A percentile compares a stretch with the other conserved stretches of the same genome.
Conservation (phyloP, 2,329 filamentous ascomycete species). For the Ophiostoma angusticollis region DNA sequence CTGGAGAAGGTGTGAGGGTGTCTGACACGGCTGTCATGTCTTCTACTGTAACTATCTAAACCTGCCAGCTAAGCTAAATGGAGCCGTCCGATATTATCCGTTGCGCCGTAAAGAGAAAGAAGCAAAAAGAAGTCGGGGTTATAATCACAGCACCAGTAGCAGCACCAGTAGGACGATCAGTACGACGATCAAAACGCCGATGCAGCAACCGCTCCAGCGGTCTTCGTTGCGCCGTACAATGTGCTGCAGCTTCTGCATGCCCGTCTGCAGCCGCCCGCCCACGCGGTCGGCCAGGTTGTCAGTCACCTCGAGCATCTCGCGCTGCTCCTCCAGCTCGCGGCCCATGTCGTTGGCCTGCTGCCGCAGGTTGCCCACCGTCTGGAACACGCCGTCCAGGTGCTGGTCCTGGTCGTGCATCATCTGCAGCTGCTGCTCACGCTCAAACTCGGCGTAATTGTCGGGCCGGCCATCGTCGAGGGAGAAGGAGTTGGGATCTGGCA, state of each 20-base stretch:
- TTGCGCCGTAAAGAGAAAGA: background rate
- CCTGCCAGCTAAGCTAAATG: too few relatives aligned
- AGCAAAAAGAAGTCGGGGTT: background rate
- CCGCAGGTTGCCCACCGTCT: constrained; percentile 80
- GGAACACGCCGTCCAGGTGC: constrained; percentile 82
- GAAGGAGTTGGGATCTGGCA: constrained; percentile 43
- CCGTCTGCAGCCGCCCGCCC: constrained; percentile 69
- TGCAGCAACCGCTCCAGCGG: constrained; percentile 76
- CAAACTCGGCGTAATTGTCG: constrained; percentile 62
- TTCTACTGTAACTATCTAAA: too few relatives aligned
- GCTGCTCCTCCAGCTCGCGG: constrained; percentile 87
- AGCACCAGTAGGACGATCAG: constrained; percentile 77
- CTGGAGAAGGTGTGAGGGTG: constrained; percentile 18
- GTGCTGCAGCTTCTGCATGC: constrained; percentile 73
- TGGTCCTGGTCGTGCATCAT: constrained; percentile 94
- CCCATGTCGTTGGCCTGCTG: constrained; percentile 94
- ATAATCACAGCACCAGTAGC: constrained; percentile 45
- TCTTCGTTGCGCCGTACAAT: constrained; percentile 89
- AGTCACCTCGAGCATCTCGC: constrained; percentile 73
- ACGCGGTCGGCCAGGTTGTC: constrained; percentile 80
- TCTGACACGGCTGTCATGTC: too few relatives aligned
- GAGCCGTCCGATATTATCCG: too few relatives aligned
- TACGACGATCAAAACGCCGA: constrained; percentile 75
- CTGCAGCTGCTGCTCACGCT: constrained; percentile 79
- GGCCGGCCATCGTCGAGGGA: constrained; percentile 34